Evolutionary conservation across 1,284 basidiomycete genomes (phyloP), one percentile per base, ranked within the genome.

Genomic region (Ustilago loliicola): DNA sequence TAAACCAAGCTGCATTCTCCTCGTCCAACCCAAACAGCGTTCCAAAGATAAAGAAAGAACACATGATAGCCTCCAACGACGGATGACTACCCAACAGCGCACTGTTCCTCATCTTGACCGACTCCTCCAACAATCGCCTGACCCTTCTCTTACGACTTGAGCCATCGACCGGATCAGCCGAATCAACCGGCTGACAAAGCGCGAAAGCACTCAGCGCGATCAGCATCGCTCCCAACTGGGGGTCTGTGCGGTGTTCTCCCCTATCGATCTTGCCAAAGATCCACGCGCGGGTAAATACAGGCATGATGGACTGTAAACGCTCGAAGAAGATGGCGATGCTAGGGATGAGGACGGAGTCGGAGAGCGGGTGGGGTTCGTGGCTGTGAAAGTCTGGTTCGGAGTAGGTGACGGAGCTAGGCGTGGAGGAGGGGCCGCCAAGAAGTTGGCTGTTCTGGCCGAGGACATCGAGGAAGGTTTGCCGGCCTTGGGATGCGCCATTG

Each of bases 241-340:
- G 75, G n/a, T 82, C 79, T 4, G 64, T 73, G 29, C 77, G 74
- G 32, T 85, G 82, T 65, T 84, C 72, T 38, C 79, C 78, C 5
- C 68, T 54, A 54, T 83, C 83, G 38, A 86, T 71, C 53, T 79
- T 71, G 50, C 66, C 61, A 62, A 80, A 81, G 47, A 86, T 69
- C 77, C 80, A 84, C 10, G 72, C 61, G 23, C 80, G 77, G 2
- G 81, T 79, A 51, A 86, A 85, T 50, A 86, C 82, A 42, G 83
- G 84, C 83, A 85, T 84, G 65, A 85, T 80, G 30, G 79, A 79
- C 51, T 83, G 80, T 10, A 85, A 68, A 15, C 81, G 72, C n/a
- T 84, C 79, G 51, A 85, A 86, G 65, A 82, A 86, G 70, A 82
- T 74, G 36, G 77, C 80, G 58, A 86, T 81, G 72, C 72, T 81